Percentiles rank a stretch among this genome's conserved stretches.
phyloP scores from a whole-genome alignment of 2,329 filamentous ascomycete genomes.

The Coniochaeta ligniaria region DNA sequence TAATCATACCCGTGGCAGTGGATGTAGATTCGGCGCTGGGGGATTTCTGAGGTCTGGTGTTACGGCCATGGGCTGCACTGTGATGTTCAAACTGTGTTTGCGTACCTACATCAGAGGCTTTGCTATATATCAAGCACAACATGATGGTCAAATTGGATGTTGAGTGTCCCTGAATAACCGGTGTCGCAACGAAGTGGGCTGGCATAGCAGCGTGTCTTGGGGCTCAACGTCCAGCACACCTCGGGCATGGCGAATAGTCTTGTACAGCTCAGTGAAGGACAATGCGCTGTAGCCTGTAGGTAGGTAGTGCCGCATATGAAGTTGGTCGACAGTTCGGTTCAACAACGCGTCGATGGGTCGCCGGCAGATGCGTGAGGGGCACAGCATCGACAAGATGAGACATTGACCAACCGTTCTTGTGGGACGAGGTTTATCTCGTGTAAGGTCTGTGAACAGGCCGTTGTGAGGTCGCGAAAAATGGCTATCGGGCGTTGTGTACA shows the following conservation, averaged over 20 bases:
- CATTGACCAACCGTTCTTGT: background rate
- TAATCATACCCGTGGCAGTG: background rate
- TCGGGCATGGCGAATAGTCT: too few species aligned
- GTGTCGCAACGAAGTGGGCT: background rate
- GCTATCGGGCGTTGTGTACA: background rate
- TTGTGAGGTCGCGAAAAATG: background rate
- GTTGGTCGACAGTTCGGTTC: background rate
- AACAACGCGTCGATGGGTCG: background rate
- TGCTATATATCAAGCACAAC: background rate
- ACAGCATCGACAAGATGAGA: background rate
- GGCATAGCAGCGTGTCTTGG: background rate
- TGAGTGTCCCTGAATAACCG: background rate
- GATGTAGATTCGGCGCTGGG: background rate
- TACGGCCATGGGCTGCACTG: background rate
- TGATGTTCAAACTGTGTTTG: background rate
- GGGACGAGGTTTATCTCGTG: background rate
- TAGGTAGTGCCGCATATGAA: background rate
- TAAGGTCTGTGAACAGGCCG: background rate
- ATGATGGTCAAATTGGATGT: background rate
- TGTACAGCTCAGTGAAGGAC: too few species aligned
- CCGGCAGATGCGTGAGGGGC: too few species aligned
- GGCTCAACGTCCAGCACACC: background rate
- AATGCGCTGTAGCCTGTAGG: too few species aligned
- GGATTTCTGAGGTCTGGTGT: background rate
- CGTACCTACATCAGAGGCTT: background rate